These are phyloP conservation scores for Pythium apleroticum DNA, from an alignment of 352 stramenopile species.

Conservation along the genomic window DNA sequence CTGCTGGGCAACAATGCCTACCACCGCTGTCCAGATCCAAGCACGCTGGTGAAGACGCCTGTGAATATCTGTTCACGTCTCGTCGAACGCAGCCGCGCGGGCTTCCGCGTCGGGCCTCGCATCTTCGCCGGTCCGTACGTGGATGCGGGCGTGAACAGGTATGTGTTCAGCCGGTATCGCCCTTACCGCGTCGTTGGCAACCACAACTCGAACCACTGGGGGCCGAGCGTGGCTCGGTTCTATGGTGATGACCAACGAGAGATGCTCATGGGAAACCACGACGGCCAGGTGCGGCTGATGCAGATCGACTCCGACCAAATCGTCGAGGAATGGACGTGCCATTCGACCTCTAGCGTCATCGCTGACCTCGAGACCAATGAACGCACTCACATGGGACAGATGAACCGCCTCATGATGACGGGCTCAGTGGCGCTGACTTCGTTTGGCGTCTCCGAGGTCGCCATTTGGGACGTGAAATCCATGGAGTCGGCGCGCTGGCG, in stretches of 20 bases:
- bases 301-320: constrained; percentile 65
- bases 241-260: constrained; percentile 62
- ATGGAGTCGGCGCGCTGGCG: constrained; percentile 67
- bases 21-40: constrained; percentile 79
- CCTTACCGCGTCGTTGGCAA: constrained; percentile 61
- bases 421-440: constrained; percentile 47
- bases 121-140: constrained; percentile 53
- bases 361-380: constrained; percentile 74
- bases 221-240: constrained; percentile 61
- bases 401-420: constrained; percentile 59
- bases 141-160: constrained; percentile 74
- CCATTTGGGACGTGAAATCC: constrained; percentile 68
- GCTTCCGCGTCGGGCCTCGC: constrained; percentile 44
- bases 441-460: constrained; percentile 60
- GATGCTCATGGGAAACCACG: constrained; percentile 73
- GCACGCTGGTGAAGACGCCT: constrained; percentile 39
- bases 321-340: constrained; percentile 74
- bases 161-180: constrained; percentile 76
- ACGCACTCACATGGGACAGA: constrained; percentile 43
- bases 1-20: constrained; percentile 50
- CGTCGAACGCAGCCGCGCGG: constrained; percentile 44
- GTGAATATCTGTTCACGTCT: constrained; percentile 70
- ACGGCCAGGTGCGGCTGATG: constrained; percentile 58
- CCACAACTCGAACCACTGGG: constrained; percentile 55
- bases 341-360: constrained; percentile 68